A percentile compares a stretch with the other conserved stretches of the same genome.
These are phyloP conservation scores for Boletus sp. DNA, from an alignment of 768 basidiomycete species.

Conservation along the genomic window DNA sequence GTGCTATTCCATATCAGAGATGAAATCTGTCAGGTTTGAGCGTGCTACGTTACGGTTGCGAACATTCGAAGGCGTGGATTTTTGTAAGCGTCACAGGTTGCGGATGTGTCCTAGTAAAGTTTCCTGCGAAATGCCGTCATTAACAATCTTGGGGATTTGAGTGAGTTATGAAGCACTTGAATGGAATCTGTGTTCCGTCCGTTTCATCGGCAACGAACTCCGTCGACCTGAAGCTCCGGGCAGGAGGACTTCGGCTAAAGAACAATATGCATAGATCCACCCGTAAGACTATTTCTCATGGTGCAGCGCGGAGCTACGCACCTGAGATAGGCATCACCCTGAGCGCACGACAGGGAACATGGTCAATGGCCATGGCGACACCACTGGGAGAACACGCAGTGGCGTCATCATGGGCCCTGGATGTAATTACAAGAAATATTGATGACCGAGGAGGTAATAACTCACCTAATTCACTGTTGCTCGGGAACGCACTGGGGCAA, in stretches of 20 bases:
- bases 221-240: neutral
- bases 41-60: constrained; percentile 15
- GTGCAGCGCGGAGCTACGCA: constrained; percentile 17
- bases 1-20: constrained; percentile 9
- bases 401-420: constrained; percentile 24
- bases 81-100: constrained; percentile 6
- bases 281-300: constrained; percentile 19
- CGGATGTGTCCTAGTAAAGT: neutral
- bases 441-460: constrained; percentile 13
- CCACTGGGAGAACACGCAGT: constrained; percentile 19
- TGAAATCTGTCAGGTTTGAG: constrained; percentile 19
- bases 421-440: constrained; percentile 4
- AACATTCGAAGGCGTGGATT: constrained; percentile 11
- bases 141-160: neutral
- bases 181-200: constrained; percentile 8
- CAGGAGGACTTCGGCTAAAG: neutral
- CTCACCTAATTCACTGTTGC: constrained; percentile 20
- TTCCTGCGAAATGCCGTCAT: constrained; percentile 22
- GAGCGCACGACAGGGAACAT: constrained; percentile 12
- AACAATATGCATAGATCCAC: neutral
- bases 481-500: constrained; percentile 8
- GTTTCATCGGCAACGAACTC: neutral
- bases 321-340: constrained; percentile 22
- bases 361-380: neutral
- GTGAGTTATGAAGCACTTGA: constrained; percentile 6